Conservation (phyloP, 1,284 basidiomycete species). For the Stygiomarasmius scandens region DNA sequence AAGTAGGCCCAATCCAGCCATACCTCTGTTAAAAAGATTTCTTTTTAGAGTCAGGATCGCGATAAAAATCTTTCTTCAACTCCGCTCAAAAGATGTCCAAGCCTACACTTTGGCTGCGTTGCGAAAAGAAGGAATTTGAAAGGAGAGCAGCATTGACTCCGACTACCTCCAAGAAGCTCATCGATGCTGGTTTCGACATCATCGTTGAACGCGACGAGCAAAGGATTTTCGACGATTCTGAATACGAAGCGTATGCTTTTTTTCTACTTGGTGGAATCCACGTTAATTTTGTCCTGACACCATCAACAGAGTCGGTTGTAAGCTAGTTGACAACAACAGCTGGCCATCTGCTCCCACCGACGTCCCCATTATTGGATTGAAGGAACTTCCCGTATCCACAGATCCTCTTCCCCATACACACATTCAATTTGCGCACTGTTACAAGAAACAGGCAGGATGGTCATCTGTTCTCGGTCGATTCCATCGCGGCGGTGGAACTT, state of each 20-base stretch:
- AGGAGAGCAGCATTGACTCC: constrained; percentile 93
- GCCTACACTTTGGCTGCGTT: constrained; percentile 81
- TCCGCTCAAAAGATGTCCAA: constrained; percentile 39
- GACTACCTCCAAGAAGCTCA: constrained; percentile 86
- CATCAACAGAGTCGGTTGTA: constrained; percentile 87
- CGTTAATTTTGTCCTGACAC: neutral
- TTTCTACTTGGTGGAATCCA: constrained; percentile 1
- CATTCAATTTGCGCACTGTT: constrained; percentile 99
- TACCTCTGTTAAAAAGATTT: no score
- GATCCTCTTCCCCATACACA: constrained; percentile 90
- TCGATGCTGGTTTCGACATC: constrained; percentile 92
- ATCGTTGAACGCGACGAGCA: constrained; percentile 93
- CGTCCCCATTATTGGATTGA: constrained; percentile 92
- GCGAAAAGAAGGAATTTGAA: constrained; percentile 95
- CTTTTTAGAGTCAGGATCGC: neutral
- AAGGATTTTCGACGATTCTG: constrained; percentile 93
- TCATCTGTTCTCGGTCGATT: constrained; percentile 87
- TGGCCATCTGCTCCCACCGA: constrained; percentile 83
- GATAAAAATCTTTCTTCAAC: neutral
- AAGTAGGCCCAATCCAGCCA: no score
- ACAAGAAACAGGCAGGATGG: constrained; percentile 97
- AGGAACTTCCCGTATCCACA: constrained; percentile 87
- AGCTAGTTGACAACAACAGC: constrained; percentile 85
- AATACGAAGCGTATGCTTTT: constrained; percentile 85
- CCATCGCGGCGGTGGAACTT: constrained; percentile 80